A percentile compares a stretch with the other conserved stretches of the same genome.
phyloP scores from a whole-genome alignment of 1,139 yeast genomes.

The Pichia sp. region DNA sequence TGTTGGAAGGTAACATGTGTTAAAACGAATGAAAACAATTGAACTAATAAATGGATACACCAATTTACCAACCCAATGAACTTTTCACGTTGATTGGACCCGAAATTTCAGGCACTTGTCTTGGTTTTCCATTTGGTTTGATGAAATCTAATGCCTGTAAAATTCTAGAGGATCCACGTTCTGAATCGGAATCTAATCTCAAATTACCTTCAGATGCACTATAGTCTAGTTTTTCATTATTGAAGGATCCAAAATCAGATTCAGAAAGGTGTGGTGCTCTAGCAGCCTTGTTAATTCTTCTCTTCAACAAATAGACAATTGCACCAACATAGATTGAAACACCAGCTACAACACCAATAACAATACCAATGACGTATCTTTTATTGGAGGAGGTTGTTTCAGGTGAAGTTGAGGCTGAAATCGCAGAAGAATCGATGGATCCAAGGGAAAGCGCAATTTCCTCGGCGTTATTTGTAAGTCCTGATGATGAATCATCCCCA shows the following conservation, averaged over 20 bases:
- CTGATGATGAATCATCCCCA: conserved; percentile 5
- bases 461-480: conserved; percentile 1
- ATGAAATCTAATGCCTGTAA: not conserved
- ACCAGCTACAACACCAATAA: conserved; percentile 65
- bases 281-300: conserved; percentile 21
- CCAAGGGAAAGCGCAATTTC: conserved; percentile 20
- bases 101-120: conserved; percentile 32
- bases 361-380: conserved; percentile 47
- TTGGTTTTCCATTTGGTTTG: conserved; percentile 13
- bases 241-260: not conserved
- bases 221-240: conserved; percentile 1
- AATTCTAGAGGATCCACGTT: not conserved
- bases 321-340: conserved; percentile 48
- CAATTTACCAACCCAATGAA: conserved; percentile 41
- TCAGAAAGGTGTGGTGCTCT: not conserved
- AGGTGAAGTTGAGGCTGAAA: conserved; percentile 10
- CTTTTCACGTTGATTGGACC: conserved; percentile 41
- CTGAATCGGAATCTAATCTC: conserved; percentile 7
- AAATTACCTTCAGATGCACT: conserved; percentile 9
- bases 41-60: too few species aligned
- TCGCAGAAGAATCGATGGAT: conserved; percentile 23
- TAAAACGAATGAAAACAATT: not conserved
- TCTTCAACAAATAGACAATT: conserved; percentile 33
- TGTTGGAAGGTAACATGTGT: too few species aligned
- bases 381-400: conserved; percentile 15